Conservation (phyloP, 1,284 basidiomycete genomes). For the Thecaphora thlaspeos region DNA sequence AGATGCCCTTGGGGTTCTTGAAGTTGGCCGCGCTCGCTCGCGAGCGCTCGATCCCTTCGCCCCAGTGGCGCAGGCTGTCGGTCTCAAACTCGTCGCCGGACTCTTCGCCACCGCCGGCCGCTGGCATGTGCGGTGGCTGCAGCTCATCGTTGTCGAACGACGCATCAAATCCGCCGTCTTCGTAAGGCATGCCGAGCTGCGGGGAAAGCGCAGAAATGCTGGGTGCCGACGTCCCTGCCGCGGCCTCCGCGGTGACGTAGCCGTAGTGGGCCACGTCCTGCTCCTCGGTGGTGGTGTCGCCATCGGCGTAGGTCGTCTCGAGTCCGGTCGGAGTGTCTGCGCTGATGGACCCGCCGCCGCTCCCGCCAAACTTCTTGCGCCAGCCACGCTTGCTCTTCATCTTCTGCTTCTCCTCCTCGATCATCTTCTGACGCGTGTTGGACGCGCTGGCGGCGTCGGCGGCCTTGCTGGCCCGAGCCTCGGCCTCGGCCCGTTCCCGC, state of each 20-base stretch:
- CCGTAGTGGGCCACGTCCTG: background rate
- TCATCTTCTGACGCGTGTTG: slow-evolving; percentile 59
- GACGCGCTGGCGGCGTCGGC: slow-evolving; percentile 60
- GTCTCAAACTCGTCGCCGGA: slow-evolving; percentile 63
- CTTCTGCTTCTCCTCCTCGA: slow-evolving; percentile 59
- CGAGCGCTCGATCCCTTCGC: slow-evolving; percentile 71
- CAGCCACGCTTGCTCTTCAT: slow-evolving; percentile 56
- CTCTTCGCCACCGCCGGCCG: slow-evolving; percentile 60
- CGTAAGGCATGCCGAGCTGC: slow-evolving; percentile 52
- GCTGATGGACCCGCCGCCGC: slow-evolving; percentile 24
- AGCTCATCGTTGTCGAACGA: slow-evolving; percentile 74
- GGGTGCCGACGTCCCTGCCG: slow-evolving; percentile 7
- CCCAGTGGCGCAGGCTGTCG: slow-evolving; percentile 55
- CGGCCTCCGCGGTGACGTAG: slow-evolving; percentile 1
- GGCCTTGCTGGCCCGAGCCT: slow-evolving; percentile 60
- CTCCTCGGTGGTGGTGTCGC: slow-evolving; percentile 8
- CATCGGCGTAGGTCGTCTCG: slow-evolving; percentile 38
- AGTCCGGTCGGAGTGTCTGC: slow-evolving; percentile 36
- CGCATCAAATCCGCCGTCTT: slow-evolving; percentile 64
- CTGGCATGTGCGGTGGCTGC: slow-evolving; percentile 66
- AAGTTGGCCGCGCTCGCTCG: slow-evolving; percentile 66
- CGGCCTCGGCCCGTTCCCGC: slow-evolving; percentile 64
- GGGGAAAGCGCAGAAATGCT: slow-evolving; percentile 21
- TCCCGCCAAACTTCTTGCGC: slow-evolving; percentile 58
- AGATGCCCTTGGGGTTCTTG: slow-evolving; percentile 76